phyloP scores from a whole-genome alignment of 2,329 filamentous ascomycete species.

The Trichophyton mentagrophytes region DNA sequence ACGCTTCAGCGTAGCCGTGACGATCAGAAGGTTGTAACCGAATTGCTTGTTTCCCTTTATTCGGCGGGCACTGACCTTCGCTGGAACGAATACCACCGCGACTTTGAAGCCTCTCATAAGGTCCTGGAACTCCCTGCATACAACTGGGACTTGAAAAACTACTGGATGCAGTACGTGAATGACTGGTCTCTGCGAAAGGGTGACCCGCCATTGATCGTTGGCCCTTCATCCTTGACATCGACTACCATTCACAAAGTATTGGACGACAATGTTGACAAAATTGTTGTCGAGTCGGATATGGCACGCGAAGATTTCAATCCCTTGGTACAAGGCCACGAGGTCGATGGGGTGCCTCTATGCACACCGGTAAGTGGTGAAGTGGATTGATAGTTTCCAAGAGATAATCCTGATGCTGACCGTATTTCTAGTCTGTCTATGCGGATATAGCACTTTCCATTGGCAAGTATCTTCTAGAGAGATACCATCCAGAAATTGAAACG shows the following conservation, averaged over 20 bases:
- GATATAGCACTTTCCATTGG: slow-evolving; percentile 9
- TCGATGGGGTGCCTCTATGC: slow-evolving; percentile 8
- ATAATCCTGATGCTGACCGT: not conserved
- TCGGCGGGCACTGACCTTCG: slow-evolving; percentile 49
- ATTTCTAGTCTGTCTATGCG: slow-evolving; percentile 11
- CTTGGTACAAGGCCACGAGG: slow-evolving; percentile 8
- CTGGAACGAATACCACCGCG: slow-evolving; percentile 58
- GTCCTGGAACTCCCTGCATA: slow-evolving; percentile 57
- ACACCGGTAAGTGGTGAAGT: slow-evolving; percentile 8
- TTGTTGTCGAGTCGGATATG: not conserved
- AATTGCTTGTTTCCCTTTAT: slow-evolving; percentile 48
- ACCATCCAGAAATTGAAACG: not conserved
- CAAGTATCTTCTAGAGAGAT: slow-evolving; percentile 4
- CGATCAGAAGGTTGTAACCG: slow-evolving; percentile 52
- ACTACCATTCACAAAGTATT: slow-evolving; percentile 6
- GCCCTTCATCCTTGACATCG: not conserved
- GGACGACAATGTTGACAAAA: not conserved
- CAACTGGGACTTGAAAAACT: slow-evolving; percentile 57
- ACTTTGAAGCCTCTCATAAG: slow-evolving; percentile 46
- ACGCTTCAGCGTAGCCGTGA: slow-evolving; percentile 51
- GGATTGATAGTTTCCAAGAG: not conserved
- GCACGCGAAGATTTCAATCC: not conserved
- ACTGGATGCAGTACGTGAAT: slow-evolving; percentile 39
- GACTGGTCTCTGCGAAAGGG: slow-evolving; percentile 8
- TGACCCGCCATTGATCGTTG: not conserved